These are phyloP conservation scores for Penicillium sp. DNA, from an alignment of 2,329 filamentous ascomycete genomes.

Conservation along the genomic window DNA sequence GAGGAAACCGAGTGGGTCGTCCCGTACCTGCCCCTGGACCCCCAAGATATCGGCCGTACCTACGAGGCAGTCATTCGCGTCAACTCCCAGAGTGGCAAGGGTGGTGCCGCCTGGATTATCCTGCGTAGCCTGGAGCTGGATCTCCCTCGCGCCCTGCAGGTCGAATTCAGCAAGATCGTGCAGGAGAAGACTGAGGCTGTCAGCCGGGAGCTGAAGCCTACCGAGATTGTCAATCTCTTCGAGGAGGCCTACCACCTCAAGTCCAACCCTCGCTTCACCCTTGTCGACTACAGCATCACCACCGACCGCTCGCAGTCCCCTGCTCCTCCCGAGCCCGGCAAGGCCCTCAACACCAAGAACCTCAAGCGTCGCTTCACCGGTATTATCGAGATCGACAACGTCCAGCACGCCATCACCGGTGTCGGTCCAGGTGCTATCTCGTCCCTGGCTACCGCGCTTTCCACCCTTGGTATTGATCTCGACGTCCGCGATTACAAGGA, in stretches of 20 bases:
- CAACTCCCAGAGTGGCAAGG: constrained; percentile 93
- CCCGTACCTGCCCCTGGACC: constrained; percentile 87
- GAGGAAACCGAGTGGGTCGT: constrained; percentile 68
- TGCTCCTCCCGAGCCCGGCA: constrained; percentile 57
- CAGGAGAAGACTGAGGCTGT: constrained; percentile 71
- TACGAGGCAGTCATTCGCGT: constrained; percentile 97
- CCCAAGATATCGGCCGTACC: constrained; percentile 85
- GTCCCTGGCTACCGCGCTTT: constrained; percentile 72
- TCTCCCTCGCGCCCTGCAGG: constrained; percentile 80
- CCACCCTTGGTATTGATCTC: constrained; percentile 68
- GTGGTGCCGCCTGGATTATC: constrained; percentile 89
- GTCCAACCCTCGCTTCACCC: constrained; percentile 70
- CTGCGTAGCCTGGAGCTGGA: constrained; percentile 81
- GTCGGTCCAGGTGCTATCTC: constrained; percentile 86
- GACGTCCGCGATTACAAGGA: constrained; percentile 95
- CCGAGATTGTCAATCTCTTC: constrained; percentile 81
- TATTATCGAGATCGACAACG: constrained; percentile 70
- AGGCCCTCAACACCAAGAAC: constrained; percentile 67
- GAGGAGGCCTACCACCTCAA: constrained; percentile 77
- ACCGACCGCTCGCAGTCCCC: constrained; percentile 73
- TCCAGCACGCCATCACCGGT: constrained; percentile 69
- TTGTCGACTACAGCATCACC: constrained; percentile 85
- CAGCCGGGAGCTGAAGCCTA: constrained; percentile 72
- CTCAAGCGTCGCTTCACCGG: constrained; percentile 75
- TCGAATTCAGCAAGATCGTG: constrained; percentile 81